phyloP scores from a whole-genome alignment of 2,329 filamentous ascomycete species.

The Talaromyces sp. region DNA sequence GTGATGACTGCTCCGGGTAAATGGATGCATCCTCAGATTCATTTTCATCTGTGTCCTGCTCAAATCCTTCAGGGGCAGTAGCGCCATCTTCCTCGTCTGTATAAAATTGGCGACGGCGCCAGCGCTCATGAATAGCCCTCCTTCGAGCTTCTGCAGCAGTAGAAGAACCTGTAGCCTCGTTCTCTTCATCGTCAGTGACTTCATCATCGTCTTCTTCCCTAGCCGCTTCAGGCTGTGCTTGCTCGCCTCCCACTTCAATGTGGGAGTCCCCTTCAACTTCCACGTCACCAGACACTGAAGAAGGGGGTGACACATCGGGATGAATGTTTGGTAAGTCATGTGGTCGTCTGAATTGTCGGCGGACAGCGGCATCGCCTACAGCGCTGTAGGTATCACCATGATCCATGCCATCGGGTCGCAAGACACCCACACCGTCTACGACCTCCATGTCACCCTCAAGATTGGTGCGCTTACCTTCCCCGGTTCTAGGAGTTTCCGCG shows the following conservation, averaged over 20 bases:
- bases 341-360: slow-evolving; percentile 19
- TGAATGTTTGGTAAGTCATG: slow-evolving; percentile 12
- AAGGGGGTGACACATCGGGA: slow-evolving; percentile 12
- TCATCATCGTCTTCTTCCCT: not conserved
- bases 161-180: slow-evolving; percentile 15
- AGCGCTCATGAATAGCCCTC: slow-evolving; percentile 59
- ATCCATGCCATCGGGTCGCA: slow-evolving; percentile 58
- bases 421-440: slow-evolving; percentile 54
- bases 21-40: slow-evolving; percentile 53
- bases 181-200: slow-evolving; percentile 15
- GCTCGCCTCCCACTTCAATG: slow-evolving; percentile 3
- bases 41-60: slow-evolving; percentile 36
- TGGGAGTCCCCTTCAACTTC: slow-evolving; percentile 12
- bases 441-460: slow-evolving; percentile 61
- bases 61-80: slow-evolving; percentile 57
- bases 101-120: slow-evolving; percentile 74
- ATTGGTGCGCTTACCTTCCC: slow-evolving; percentile 63
- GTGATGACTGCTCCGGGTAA: slow-evolving; percentile 27
- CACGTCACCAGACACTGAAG: slow-evolving; percentile 4
- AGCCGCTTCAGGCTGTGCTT: not conserved
- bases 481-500: slow-evolving; percentile 55
- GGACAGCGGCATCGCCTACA: slow-evolving; percentile 46
- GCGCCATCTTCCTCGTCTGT: slow-evolving; percentile 79
- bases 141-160: slow-evolving; percentile 24
- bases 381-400: slow-evolving; percentile 57